These are phyloP conservation scores for Ceratobasidium sp. DNA, from an alignment of 1,284 basidiomycete species.

Conservation along the genomic window DNA sequence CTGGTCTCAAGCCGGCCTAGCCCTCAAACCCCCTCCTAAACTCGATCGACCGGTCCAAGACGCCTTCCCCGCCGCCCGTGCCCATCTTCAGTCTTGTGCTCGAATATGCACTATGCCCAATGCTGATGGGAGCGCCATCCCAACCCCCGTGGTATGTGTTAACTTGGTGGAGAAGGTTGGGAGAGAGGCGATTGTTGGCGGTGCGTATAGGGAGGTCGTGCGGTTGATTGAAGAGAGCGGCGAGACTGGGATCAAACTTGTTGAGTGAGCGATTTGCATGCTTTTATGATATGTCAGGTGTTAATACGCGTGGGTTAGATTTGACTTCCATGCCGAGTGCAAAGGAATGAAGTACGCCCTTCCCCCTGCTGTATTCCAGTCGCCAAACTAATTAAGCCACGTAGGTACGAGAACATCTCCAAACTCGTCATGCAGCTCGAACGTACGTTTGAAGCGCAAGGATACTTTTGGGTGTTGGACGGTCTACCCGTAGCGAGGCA, in stretches of 20 bases:
- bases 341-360: slow-evolving; percentile 86
- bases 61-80: slow-evolving; percentile 1
- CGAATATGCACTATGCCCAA: slow-evolving; percentile 39
- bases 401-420: slow-evolving; percentile 89
- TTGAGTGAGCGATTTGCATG: no score
- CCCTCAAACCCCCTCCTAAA: slow-evolving; percentile 89
- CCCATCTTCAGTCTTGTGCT: slow-evolving; percentile 35
- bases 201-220: slow-evolving; percentile 81
- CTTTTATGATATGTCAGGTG: no score
- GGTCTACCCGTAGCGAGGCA: slow-evolving; percentile 81
- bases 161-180: slow-evolving; percentile 94
- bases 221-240: slow-evolving; percentile 62
- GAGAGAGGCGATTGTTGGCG: slow-evolving; percentile 85
- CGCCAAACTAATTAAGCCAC: background rate
- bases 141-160: slow-evolving; percentile 58
- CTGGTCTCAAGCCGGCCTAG: slow-evolving; percentile 88
- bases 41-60: slow-evolving; percentile 73
- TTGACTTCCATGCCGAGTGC: slow-evolving; percentile 93
- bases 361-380: background rate
- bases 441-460: slow-evolving; percentile 81
- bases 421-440: slow-evolving; percentile 80
- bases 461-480: slow-evolving; percentile 88
- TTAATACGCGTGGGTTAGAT: slow-evolving; percentile 64
- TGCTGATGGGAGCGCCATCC: slow-evolving; percentile 67
- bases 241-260: slow-evolving; percentile 64